Evolutionary conservation across 2,329 filamentous ascomycete genomes (phyloP).

Genomic region (Hypomyces perniciosus): DNA sequence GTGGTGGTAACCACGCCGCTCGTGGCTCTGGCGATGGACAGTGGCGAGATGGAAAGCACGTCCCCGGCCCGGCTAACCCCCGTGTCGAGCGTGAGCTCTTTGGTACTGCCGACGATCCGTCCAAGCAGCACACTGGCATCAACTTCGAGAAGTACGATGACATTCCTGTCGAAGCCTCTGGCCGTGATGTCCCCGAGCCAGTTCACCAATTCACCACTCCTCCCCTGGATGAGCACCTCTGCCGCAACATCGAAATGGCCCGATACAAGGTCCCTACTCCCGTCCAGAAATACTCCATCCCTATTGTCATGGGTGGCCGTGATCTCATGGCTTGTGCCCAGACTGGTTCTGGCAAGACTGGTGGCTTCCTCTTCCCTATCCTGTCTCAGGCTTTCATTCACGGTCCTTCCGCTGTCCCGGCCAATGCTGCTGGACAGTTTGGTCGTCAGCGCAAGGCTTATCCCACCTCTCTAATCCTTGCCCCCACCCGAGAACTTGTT

Average conservation of each 20-base stretch:
- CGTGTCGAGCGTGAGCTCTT: conserved; percentile 95
- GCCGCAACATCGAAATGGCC: conserved; percentile 88
- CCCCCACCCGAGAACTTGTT: conserved; percentile 95
- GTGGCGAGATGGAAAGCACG: conserved; percentile 96
- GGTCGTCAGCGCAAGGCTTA: conserved; percentile 96
- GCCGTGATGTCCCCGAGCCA: conserved; percentile 86
- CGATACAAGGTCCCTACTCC: conserved; percentile 95
- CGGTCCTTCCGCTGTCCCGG: conserved; percentile 68
- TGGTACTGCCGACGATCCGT: conserved; percentile 81
- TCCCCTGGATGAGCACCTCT: conserved; percentile 87
- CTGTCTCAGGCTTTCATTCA: conserved; percentile 94
- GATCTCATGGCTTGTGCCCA: conserved; percentile 99
- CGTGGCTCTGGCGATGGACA: conserved; percentile 89
- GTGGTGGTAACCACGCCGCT: conserved; percentile 48
- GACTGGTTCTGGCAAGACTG: conserved; percentile 99
- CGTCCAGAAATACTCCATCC: conserved; percentile 98
- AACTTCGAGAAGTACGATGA: conserved; percentile 99
- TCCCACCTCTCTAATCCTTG: conserved; percentile 90
- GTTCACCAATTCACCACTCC: conserved; percentile 89
- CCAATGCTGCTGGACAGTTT: conserved; percentile 62
- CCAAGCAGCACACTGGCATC: conserved; percentile 96
- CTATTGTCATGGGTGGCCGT: conserved; percentile 95
- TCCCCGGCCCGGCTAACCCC: conserved; percentile 80
- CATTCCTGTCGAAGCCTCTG: conserved; percentile 96
- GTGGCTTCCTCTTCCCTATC: conserved; percentile 98